Evolutionary conservation across 148 eudicot species (phyloP), one percentile per base, ranked within the genome.

Genomic region (Salicornia ramosissima): DNA sequence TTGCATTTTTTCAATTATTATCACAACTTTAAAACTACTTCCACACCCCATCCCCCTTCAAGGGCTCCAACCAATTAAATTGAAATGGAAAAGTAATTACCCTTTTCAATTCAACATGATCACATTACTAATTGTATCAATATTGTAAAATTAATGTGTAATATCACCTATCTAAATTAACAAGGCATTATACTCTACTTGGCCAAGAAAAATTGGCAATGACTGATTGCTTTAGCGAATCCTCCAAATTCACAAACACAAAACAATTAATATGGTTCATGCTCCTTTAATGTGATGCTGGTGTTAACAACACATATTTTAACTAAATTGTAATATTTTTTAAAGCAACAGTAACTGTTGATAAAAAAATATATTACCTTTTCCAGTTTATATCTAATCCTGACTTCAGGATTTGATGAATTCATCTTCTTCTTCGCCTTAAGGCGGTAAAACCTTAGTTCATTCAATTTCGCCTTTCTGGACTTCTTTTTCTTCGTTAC

Each of bases 351-450:
- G 68, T 14, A 69, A 45, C 26, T 30, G 10, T 9, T 15, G 24
- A 33, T 42, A 68, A 46, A 42, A 42, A 29, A 29, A 64, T 0
- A 12, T 39, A 69, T 31, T 47, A 90, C 99, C 99, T 94, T 94
- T 36, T 75, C 93, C 59, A 94, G 96, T 77, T 87, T 90, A 81
- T 94, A 94, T 71, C 87, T 76, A 58, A 94, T 88, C 80, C 97
- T 82, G 79, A 94, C 91, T 84, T 84, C 92, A 62, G 99, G 99
- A 79, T 90, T 87, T 2, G 92, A 89, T 58, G 99, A 94, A 53
- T 80, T 87, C 88, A 94, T 80, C 94, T 88, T 90, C 84, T 87
- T 90, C 85, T 83, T 90, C 14, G 97, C 97, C 84, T 86, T 90
- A 74, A 94, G 71, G 24, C 99, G 84, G 67, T 82, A 94, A 64